A percentile compares a stretch with the other conserved stretches of the same genome.
Conservation (phyloP, 257 asterid genomes). For the Ilex asprella region DNA sequence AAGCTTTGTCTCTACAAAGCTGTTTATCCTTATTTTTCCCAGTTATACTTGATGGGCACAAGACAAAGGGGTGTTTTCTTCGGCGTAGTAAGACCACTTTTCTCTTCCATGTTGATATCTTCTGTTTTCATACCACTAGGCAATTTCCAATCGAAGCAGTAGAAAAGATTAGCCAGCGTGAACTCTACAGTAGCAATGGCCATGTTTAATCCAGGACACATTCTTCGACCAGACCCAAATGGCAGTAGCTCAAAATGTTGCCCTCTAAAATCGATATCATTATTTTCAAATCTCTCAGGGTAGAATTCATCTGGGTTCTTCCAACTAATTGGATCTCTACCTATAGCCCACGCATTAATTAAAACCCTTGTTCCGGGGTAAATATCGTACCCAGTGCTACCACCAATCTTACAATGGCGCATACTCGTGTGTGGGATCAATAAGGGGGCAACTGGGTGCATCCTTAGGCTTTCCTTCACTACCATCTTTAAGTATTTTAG, state of each 20-base stretch:
- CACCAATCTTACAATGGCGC: slow-evolving; percentile 8
- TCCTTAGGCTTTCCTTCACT: slow-evolving; percentile 30
- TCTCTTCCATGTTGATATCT: slow-evolving; percentile 19
- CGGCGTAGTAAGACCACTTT: slow-evolving; percentile 16
- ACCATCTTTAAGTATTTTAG: slow-evolving; percentile 18
- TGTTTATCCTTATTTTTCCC: background rate
- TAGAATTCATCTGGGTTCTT: slow-evolving; percentile 16
- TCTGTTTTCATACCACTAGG: slow-evolving; percentile 16
- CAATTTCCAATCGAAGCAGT: slow-evolving; percentile 20
- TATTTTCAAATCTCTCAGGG: slow-evolving; percentile 15
- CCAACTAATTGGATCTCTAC: slow-evolving; percentile 20
- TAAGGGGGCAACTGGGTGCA: slow-evolving; percentile 19
- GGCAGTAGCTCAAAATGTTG: slow-evolving; percentile 23
- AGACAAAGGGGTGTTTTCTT: slow-evolving; percentile 11
- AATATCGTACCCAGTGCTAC: slow-evolving; percentile 3
- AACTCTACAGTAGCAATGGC: slow-evolving; percentile 15
- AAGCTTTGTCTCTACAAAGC: too few relatives aligned
- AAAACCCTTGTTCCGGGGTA: slow-evolving; percentile 10
- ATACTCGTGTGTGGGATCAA: slow-evolving; percentile 10
- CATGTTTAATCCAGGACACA: slow-evolving; percentile 11
- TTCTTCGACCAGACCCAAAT: slow-evolving; percentile 26
- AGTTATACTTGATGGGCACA: background rate
- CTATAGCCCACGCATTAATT: slow-evolving; percentile 17
- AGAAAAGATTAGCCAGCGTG: slow-evolving; percentile 19
- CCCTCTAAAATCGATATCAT: slow-evolving; percentile 16